phyloP scores from a whole-genome alignment of 192 early-diverging fungal species.

The Haplosporangium gracile region DNA sequence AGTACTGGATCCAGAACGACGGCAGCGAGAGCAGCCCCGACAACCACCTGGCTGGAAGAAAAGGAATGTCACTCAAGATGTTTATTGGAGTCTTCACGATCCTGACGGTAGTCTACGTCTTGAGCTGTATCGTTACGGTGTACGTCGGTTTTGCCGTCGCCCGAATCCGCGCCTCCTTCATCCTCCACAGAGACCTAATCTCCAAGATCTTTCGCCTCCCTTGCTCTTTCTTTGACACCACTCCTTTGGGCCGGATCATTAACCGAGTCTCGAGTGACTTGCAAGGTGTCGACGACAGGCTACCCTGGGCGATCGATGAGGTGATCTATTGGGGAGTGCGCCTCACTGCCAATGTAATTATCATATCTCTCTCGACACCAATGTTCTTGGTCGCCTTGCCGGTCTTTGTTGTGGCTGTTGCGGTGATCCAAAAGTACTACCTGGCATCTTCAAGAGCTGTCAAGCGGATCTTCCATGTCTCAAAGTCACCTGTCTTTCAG shows the following conservation, averaged over 20 bases:
- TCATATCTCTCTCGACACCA: constrained; percentile 76
- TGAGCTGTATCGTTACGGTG: constrained; percentile 15
- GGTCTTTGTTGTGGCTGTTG: not conserved
- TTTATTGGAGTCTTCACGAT: constrained; percentile 30
- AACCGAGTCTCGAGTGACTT: constrained; percentile 92
- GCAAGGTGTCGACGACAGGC: constrained; percentile 62
- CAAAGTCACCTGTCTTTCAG: constrained; percentile 81
- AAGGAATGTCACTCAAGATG: constrained; percentile 55
- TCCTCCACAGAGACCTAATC: constrained; percentile 69
- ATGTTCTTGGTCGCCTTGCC: constrained; percentile 73
- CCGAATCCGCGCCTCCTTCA: constrained; percentile 67
- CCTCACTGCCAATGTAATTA: constrained; percentile 64
- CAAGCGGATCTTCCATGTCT: constrained; percentile 77
- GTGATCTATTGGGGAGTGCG: constrained; percentile 64
- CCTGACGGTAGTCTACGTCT: constrained; percentile 16
- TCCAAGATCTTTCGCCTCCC: constrained; percentile 72
- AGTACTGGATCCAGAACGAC: constrained; percentile 66
- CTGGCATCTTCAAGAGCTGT: constrained; percentile 84
- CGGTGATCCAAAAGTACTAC: constrained; percentile 74
- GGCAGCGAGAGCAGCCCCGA: not conserved
- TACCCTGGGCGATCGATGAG: constrained; percentile 62
- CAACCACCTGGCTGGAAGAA: constrained; percentile 28
- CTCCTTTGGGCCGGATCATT: constrained; percentile 77
- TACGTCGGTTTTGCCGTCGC: constrained; percentile 48
- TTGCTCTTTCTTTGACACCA: constrained; percentile 89